phyloP scores from a whole-genome alignment of 2,329 filamentous ascomycete species.

The Didymella glomerata region DNA sequence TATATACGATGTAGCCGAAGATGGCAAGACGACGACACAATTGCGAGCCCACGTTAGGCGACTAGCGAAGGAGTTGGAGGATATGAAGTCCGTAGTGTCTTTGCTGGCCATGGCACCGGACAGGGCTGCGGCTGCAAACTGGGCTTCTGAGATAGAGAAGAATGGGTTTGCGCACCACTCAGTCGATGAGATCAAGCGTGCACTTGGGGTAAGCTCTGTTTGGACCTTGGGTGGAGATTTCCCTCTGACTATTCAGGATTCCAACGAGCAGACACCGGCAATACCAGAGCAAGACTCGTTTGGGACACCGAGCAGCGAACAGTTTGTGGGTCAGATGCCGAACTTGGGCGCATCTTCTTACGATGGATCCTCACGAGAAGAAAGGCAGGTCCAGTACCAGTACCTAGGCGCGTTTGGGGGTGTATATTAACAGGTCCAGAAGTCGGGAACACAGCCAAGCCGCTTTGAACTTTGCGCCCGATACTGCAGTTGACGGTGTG shows the following conservation, averaged over 20 bases:
- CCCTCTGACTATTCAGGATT: slow-evolving; percentile 37
- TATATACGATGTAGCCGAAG: slow-evolving; percentile 51
- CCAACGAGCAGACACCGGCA: slow-evolving; percentile 30
- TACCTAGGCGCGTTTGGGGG: slow-evolving; percentile 8
- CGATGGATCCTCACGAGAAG: slow-evolving; percentile 44
- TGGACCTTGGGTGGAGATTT: neutral
- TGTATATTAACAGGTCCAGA: slow-evolving; percentile 30
- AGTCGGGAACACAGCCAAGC: slow-evolving; percentile 48
- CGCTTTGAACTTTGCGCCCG: slow-evolving; percentile 36
- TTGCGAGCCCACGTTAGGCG: slow-evolving; percentile 50
- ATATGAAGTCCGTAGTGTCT: slow-evolving; percentile 50
- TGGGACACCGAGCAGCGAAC: slow-evolving; percentile 40
- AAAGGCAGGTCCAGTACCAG: slow-evolving; percentile 36
- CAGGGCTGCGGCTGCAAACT: slow-evolving; percentile 45
- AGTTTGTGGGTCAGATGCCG: slow-evolving; percentile 32
- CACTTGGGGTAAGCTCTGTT: slow-evolving; percentile 43
- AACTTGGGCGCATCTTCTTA: slow-evolving; percentile 44
- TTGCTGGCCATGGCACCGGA: slow-evolving; percentile 48
- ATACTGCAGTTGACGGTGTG: slow-evolving; percentile 30
- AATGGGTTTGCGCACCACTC: slow-evolving; percentile 51
- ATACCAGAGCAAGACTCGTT: slow-evolving; percentile 39
- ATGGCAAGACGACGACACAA: slow-evolving; percentile 51
- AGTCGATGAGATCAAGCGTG: slow-evolving; percentile 48
- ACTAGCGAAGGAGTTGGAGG: slow-evolving; percentile 50
- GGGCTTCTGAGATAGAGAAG: slow-evolving; percentile 49